Evolutionary conservation across 2,329 filamentous ascomycete species (phyloP).

Genomic region (Herpotrichia juniperi): DNA sequence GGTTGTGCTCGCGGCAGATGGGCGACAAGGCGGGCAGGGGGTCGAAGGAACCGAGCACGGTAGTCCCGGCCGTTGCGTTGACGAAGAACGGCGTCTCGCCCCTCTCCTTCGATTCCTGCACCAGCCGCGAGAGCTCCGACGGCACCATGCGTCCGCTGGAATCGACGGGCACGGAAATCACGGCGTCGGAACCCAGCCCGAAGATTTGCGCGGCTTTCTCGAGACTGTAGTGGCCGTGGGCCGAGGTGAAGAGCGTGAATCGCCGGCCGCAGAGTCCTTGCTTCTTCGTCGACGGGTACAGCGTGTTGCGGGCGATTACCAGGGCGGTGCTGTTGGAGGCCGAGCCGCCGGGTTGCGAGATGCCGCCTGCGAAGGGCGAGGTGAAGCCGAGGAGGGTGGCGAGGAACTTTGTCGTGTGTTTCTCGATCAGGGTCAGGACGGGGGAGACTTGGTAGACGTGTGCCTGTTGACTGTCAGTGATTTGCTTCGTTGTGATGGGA

Average conservation of each 20-base stretch:
- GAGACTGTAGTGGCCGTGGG: slow-evolving; percentile 91
- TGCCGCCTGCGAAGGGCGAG: slow-evolving; percentile 67
- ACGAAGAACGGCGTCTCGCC: slow-evolving; percentile 90
- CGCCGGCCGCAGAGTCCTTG: slow-evolving; percentile 67
- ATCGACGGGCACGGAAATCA: slow-evolving; percentile 79
- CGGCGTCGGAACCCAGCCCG: slow-evolving; percentile 77
- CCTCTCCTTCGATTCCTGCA: slow-evolving; percentile 65
- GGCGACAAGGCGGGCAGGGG: slow-evolving; percentile 72
- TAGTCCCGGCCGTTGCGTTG: slow-evolving; percentile 94
- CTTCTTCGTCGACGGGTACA: slow-evolving; percentile 79
- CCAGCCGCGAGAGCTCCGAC: slow-evolving; percentile 65
- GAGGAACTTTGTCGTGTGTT: slow-evolving; percentile 74
- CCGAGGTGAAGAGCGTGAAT: slow-evolving; percentile 87
- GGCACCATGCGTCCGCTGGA: slow-evolving; percentile 73
- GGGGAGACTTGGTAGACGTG: slow-evolving; percentile 96
- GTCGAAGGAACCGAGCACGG: slow-evolving; percentile 88
- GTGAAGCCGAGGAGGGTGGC: slow-evolving; percentile 68
- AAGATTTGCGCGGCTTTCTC: slow-evolving; percentile 94
- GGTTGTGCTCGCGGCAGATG: slow-evolving; percentile 71
- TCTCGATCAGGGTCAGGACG: slow-evolving; percentile 85
- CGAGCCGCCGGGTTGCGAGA: slow-evolving; percentile 79
- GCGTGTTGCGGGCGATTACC: slow-evolving; percentile 83
- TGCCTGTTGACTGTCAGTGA: slow-evolving; percentile 53
- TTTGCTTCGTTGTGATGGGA: neutral
- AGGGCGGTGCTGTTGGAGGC: slow-evolving; percentile 86